phyloP scores from a whole-genome alignment of 495 filamentous ascomycete genomes.

The Aspergillus coremiiformis region DNA sequence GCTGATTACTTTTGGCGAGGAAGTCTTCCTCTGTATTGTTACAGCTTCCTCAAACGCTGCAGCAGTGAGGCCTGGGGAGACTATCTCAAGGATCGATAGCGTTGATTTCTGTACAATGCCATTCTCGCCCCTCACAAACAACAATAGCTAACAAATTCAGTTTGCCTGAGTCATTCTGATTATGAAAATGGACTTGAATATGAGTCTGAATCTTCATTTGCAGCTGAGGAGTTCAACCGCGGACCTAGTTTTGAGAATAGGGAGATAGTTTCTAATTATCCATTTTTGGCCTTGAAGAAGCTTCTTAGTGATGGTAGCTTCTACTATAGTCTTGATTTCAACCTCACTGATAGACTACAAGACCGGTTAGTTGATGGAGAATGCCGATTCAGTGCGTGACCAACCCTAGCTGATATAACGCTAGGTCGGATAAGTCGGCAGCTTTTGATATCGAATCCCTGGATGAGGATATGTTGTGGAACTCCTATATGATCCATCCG shows the following conservation, averaged over 20 bases:
- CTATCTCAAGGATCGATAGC: constrained; percentile 72
- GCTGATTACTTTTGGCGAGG: constrained; percentile 72
- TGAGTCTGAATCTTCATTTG: constrained; percentile 47
- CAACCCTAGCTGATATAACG: constrained; percentile 41
- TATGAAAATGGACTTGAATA: constrained; percentile 68
- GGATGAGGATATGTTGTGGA: constrained; percentile 91
- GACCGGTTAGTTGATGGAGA: constrained; percentile 56
- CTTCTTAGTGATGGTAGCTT: constrained; percentile 91
- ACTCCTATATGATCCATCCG: constrained; percentile 93
- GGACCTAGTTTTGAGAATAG: constrained; percentile 51
- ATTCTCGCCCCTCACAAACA: neutral
- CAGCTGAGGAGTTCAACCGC: constrained; percentile 45
- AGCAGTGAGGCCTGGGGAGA: constrained; percentile 76
- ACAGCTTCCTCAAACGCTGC: constrained; percentile 71
- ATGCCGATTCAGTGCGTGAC: neutral
- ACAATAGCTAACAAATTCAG: constrained; percentile 24
- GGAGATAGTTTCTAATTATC: constrained; percentile 70
- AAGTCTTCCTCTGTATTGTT: constrained; percentile 91
- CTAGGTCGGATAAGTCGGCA: constrained; percentile 39
- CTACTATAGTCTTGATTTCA: constrained; percentile 96
- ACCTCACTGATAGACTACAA: constrained; percentile 88
- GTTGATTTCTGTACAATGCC: constrained; percentile 71
- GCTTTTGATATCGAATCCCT: constrained; percentile 76
- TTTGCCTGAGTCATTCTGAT: constrained; percentile 76
- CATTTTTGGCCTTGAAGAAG: constrained; percentile 83